Evolutionary conservation across 2,329 filamentous ascomycete species (phyloP).

Genomic region (Fusarium liriodendri): DNA sequence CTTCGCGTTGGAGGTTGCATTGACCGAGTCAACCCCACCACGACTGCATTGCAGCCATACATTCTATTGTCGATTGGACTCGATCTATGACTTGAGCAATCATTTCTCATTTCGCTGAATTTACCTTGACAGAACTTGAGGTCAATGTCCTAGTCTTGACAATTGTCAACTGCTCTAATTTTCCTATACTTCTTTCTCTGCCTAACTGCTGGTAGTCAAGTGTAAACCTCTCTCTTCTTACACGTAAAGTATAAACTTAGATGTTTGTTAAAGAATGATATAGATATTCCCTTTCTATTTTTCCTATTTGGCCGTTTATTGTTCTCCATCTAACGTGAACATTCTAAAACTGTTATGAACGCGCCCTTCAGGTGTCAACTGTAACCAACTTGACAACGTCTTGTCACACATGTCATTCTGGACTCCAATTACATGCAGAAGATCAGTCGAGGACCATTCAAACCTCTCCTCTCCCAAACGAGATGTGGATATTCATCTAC

Average conservation of each 20-base stretch:
- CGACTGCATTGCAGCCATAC: not conserved
- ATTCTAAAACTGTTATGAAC: not conserved
- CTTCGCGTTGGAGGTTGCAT: not conserved
- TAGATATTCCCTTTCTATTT: not conserved
- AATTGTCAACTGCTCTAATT: not conserved
- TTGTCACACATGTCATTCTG: not conserved
- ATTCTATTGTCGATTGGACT: not conserved
- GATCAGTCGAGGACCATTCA: not conserved
- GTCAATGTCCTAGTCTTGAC: no score
- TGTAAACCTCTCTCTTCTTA: no score
- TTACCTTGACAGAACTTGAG: not conserved
- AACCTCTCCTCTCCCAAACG: not conserved
- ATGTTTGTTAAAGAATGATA: not conserved
- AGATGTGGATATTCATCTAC: not conserved
- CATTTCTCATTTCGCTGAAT: not conserved
- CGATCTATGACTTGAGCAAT: not conserved
- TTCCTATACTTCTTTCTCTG: not conserved
- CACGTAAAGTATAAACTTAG: not conserved
- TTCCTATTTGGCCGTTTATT: not conserved
- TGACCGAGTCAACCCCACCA: conserved; percentile 28
- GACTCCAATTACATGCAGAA: not conserved
- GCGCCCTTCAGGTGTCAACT: not conserved
- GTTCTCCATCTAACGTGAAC: not conserved
- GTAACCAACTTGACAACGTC: not conserved
- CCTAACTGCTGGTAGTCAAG: no score